Conservation (phyloP, 805 yeast genomes). For the Candida qinlingensis region DNA sequence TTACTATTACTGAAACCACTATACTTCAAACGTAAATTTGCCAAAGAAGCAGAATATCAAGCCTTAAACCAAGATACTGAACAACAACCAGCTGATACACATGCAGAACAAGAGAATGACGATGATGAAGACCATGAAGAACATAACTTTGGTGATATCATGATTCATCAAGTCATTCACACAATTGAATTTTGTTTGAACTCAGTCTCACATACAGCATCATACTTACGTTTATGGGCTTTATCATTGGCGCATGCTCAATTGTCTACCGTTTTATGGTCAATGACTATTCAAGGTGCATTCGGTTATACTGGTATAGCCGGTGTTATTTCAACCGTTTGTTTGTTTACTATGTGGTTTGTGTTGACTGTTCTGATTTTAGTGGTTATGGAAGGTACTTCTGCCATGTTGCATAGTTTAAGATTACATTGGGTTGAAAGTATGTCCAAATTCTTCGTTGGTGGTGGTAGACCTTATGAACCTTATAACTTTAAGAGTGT, state of each 20-base stretch:
- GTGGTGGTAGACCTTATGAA: conserved; percentile 86
- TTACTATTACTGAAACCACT: conserved; percentile 80
- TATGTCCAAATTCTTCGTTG: conserved; percentile 96
- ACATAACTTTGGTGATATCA: conserved; percentile 62
- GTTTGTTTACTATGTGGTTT: conserved; percentile 93
- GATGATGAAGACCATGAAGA: conserved; percentile 32
- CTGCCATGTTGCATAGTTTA: conserved; percentile 96
- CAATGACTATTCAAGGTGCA: conserved; percentile 84
- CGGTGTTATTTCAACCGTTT: conserved; percentile 72
- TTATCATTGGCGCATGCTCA: conserved; percentile 97
- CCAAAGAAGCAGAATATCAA: conserved; percentile 26
- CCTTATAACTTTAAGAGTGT: conserved; percentile 66
- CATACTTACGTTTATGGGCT: conserved; percentile 96
- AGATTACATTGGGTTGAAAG: conserved; percentile 99
- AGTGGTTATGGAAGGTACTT: conserved; percentile 97
- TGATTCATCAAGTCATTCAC: conserved; percentile 97
- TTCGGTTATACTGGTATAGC: conserved; percentile 50
- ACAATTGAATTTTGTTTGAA: conserved; percentile 97
- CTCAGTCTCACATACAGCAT: conserved; percentile 97
- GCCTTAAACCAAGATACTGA: conserved; percentile 25
- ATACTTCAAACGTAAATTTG: conserved; percentile 49
- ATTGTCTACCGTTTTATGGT: conserved; percentile 78
- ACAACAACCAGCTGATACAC: conserved; percentile 42
- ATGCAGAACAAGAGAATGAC: conserved; percentile 43
- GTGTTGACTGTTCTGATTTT: conserved; percentile 82